These are phyloP conservation scores for Talaromyces islandicus DNA, from an alignment of 2,329 filamentous ascomycete species.

Conservation along the genomic window DNA sequence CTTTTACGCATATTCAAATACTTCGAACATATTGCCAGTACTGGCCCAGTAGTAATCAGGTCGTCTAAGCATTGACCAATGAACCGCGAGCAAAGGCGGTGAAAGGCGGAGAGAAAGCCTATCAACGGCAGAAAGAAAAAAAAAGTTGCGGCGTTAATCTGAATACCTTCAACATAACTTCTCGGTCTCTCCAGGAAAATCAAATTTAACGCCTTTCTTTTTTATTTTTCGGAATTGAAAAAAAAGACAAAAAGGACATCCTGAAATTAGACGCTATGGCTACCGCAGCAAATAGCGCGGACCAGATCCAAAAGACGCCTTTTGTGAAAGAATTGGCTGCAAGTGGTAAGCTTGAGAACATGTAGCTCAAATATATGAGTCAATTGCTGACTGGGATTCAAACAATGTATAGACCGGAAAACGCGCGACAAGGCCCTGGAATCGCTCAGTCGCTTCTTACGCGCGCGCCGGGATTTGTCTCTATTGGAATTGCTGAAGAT, in stretches of 20 bases:
- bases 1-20: not conserved
- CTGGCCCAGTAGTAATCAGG: too few relatives aligned
- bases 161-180: not conserved
- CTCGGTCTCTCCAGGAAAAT: not conserved
- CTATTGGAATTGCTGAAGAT: slow-evolving; percentile 74
- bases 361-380: not conserved
- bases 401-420: slow-evolving; percentile 58
- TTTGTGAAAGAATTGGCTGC: slow-evolving; percentile 81
- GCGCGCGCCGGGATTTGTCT: slow-evolving; percentile 55
- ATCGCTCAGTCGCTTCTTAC: slow-evolving; percentile 72
- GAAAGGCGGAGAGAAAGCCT: slow-evolving; percentile 6
- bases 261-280: slow-evolving; percentile 8
- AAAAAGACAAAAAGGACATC: not conserved
- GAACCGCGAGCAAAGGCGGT: slow-evolving; percentile 5
- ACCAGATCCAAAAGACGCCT: slow-evolving; percentile 46
- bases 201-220: not conserved
- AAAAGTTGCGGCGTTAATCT: slow-evolving; percentile 9
- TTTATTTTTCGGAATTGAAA: not conserved
- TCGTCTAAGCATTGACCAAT: not conserved
- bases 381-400: not conserved
- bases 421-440: slow-evolving; percentile 70
- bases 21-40: not conserved
- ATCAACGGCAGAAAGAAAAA: slow-evolving; percentile 12
- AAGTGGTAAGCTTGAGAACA: slow-evolving; percentile 56
- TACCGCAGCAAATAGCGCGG: not conserved